phyloP scores from a whole-genome alignment of 116 monocot genomes.

The Papilionanthe hybrid region DNA sequence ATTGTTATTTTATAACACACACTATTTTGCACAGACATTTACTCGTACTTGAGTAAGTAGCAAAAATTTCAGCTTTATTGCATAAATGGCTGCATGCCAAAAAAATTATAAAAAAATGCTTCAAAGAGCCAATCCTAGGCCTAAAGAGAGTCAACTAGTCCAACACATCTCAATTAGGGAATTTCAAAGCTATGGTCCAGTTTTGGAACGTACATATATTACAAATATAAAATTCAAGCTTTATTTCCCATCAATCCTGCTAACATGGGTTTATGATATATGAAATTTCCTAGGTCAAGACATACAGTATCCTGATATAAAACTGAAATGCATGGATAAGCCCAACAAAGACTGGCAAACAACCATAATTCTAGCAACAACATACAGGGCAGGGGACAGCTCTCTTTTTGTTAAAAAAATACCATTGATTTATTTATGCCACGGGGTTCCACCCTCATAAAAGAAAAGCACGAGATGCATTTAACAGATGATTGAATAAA shows the following conservation, averaged over 20 bases:
- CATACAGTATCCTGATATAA: too few relatives aligned
- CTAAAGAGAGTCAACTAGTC: neutral
- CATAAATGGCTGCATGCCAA: neutral
- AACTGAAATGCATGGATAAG: too few relatives aligned
- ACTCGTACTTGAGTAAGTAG: neutral
- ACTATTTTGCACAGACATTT: neutral
- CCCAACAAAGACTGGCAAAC: too few relatives aligned
- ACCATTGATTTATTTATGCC: too few relatives aligned
- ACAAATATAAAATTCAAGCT: neutral
- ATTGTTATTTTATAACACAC: neutral
- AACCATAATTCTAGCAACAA: too few relatives aligned
- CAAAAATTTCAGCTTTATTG: neutral
- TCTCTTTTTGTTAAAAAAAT: too few relatives aligned
- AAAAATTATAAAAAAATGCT: neutral
- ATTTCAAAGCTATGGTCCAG: neutral
- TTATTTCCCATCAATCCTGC: neutral
- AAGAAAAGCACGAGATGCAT: neutral
- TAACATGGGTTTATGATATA: neutral
- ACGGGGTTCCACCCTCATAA: neutral
- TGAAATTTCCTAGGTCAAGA: too few relatives aligned
- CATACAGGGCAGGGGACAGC: too few relatives aligned
- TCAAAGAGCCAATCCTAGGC: neutral
- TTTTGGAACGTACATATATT: neutral
- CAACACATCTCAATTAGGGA: neutral
- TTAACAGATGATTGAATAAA: neutral